phyloP scores from a whole-genome alignment of 1,284 basidiomycete genomes.

The Tylopilus sp. region DNA sequence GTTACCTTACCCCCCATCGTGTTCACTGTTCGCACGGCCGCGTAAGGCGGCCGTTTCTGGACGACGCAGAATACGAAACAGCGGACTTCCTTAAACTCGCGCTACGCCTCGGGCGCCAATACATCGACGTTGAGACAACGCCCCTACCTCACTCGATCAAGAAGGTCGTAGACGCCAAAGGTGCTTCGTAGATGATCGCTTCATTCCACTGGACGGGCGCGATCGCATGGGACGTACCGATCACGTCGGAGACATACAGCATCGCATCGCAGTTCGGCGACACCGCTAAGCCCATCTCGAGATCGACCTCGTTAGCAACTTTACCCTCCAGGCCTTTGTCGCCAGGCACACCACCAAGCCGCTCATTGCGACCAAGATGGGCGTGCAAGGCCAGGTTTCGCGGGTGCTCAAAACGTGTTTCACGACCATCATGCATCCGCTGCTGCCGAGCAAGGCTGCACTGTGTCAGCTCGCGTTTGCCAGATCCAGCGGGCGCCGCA shows the following conservation, averaged over 20 bases:
- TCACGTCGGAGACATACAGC: conserved; percentile 68
- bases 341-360: conserved; percentile 59
- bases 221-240: conserved; percentile 76
- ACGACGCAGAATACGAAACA: conserved; percentile 70
- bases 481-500: conserved; percentile 80
- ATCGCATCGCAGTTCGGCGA: conserved; percentile 72
- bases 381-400: conserved; percentile 83
- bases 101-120: conserved; percentile 84
- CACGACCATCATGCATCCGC: conserved; percentile 86
- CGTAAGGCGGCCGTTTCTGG: conserved; percentile 93
- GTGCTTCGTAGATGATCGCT: conserved; percentile 78
- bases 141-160: conserved; percentile 65
- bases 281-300: conserved; percentile 90
- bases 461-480: conserved; percentile 90
- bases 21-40: conserved; percentile 84
- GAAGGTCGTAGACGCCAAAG: conserved; percentile 58
- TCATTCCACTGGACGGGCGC: conserved; percentile 92
- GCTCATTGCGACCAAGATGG: conserved; percentile 94
- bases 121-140: conserved; percentile 87
- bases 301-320: conserved; percentile 81
- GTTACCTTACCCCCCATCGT: conserved; percentile 83
- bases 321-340: conserved; percentile 75
- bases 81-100: conserved; percentile 79
- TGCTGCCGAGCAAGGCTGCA: conserved; percentile 80
- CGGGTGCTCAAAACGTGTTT: conserved; percentile 84